Evolutionary conservation across 495 filamentous ascomycete genomes (phyloP), one percentile per base, ranked within the genome.

Genomic region (Penicillium tannophilum): DNA sequence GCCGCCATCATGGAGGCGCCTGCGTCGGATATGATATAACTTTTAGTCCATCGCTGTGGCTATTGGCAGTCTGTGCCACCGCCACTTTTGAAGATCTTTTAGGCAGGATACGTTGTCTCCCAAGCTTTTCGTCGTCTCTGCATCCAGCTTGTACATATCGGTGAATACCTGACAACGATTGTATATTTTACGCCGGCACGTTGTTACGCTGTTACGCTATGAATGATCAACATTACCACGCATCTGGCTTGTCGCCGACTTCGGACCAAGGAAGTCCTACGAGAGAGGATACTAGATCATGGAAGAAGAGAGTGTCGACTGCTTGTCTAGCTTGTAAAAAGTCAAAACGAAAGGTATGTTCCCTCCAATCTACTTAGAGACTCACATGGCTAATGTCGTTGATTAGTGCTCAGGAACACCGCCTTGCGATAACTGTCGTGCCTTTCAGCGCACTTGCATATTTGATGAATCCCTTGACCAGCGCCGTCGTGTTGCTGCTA

Each of bases 401-500:
- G 45, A 1, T 52, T 41, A 79, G 74, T 80, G 77, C 61, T 77
- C 76, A 16, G 77, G 77, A 14, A 65, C 61, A 24, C 49, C 72
- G 20, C 76, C 76, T 2, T 80, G 77, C 48, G 67, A 73, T 16
- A 80, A 77, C 54, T 80, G 77, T 61, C 68, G 71, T 23, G 58
- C 73, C 43, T 76, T 76, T 54, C 65, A 68, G 23, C 58, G 76
- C 17, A 66, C 71, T 26, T 80, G 77, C 54, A 65, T 79, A 23
- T 80, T 80, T 59, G 77, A 80, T 54, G 76, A 80, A 67, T 76
- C 75, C 2, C 67, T 79, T 33, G 77, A 80, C 52, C 76, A 79
- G 50, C 71, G 77, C 9, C 75, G 77, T n/a, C 72, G 77, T 19
- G 74, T 80, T n/a, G 77, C 77, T 3, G 77, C 77, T 2, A 80